phyloP scores from a whole-genome alignment of 1,139 yeast genomes.

The Saccharomyces hybrid region DNA sequence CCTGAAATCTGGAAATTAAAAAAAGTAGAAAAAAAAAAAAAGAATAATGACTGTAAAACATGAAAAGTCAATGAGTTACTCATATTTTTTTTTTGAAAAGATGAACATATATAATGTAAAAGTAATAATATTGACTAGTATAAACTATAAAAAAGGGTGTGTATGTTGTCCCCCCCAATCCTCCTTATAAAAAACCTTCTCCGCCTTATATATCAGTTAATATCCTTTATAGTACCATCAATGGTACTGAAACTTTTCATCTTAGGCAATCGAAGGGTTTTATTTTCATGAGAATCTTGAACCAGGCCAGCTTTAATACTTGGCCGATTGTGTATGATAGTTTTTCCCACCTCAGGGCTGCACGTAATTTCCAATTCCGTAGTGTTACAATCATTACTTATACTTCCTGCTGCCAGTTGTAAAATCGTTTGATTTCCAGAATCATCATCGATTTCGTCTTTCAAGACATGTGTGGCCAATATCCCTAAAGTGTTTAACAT shows the following conservation, averaged over 20 bases:
- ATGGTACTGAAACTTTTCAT: slow-evolving; percentile 26
- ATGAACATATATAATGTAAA: background rate
- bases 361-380: slow-evolving; percentile 18
- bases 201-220: slow-evolving; percentile 1
- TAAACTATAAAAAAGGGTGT: no score
- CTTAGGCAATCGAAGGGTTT: slow-evolving; percentile 16
- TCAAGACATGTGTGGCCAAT: slow-evolving; percentile 41
- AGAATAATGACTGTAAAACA: background rate
- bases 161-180: no score
- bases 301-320: background rate
- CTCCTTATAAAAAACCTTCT: no score
- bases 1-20: no score
- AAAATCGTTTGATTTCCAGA: slow-evolving; percentile 22
- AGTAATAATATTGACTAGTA: background rate
- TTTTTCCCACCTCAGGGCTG: slow-evolving; percentile 5
- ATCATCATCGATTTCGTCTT: slow-evolving; percentile 32
- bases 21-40: background rate
- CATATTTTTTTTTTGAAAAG: no score
- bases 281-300: background rate
- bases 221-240: slow-evolving; percentile 17
- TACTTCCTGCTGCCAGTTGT: slow-evolving; percentile 11
- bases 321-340: slow-evolving; percentile 1
- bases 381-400: slow-evolving; percentile 15
- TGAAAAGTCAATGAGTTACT: background rate
- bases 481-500: slow-evolving; percentile 43